These are phyloP conservation scores for Arthrobotrys sphaeroides DNA, from an alignment of 2,329 filamentous ascomycete species.

Conservation along the genomic window DNA sequence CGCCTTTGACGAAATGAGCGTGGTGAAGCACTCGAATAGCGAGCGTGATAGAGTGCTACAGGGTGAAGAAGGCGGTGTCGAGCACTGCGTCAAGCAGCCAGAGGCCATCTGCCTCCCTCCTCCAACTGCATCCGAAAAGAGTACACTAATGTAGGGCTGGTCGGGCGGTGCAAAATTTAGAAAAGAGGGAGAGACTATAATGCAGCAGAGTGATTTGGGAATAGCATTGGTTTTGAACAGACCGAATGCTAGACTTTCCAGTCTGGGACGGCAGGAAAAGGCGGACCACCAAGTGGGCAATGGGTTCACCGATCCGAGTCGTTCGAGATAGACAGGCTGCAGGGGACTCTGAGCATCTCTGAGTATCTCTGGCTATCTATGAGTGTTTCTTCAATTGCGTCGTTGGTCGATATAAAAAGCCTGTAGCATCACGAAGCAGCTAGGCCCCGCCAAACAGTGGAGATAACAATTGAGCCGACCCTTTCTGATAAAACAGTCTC, in stretches of 20 bases:
- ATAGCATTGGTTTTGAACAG: slow-evolving; percentile 39
- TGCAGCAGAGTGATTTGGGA: slow-evolving; percentile 38
- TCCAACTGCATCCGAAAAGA: slow-evolving; percentile 35
- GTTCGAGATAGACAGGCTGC: slow-evolving; percentile 48
- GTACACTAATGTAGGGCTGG: slow-evolving; percentile 31
- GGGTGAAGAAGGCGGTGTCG: slow-evolving; percentile 40
- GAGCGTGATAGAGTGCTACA: slow-evolving; percentile 53
- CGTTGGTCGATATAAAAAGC: slow-evolving; percentile 43
- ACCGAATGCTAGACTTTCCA: slow-evolving; percentile 38
- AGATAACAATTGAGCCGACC: slow-evolving; percentile 13
- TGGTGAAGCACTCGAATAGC: slow-evolving; percentile 40
- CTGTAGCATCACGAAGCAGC: slow-evolving; percentile 25
- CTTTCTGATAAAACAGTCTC: slow-evolving; percentile 29
- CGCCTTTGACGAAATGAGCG: slow-evolving; percentile 46
- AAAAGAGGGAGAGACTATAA: slow-evolving; percentile 33
- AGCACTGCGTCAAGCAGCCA: slow-evolving; percentile 52
- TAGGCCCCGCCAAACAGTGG: slow-evolving; percentile 32
- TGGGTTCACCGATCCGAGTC: slow-evolving; percentile 10
- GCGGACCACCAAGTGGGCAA: slow-evolving; percentile 6
- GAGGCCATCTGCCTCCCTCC: slow-evolving; percentile 44
- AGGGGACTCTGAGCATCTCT: slow-evolving; percentile 7
- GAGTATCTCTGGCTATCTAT: no score
- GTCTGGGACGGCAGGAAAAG: slow-evolving; percentile 27
- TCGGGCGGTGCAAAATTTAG: slow-evolving; percentile 46
- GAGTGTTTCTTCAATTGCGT: slow-evolving; percentile 32